These are phyloP conservation scores for Parafenestella ontariensis DNA, from an alignment of 2,329 filamentous ascomycete genomes.

Conservation along the genomic window DNA sequence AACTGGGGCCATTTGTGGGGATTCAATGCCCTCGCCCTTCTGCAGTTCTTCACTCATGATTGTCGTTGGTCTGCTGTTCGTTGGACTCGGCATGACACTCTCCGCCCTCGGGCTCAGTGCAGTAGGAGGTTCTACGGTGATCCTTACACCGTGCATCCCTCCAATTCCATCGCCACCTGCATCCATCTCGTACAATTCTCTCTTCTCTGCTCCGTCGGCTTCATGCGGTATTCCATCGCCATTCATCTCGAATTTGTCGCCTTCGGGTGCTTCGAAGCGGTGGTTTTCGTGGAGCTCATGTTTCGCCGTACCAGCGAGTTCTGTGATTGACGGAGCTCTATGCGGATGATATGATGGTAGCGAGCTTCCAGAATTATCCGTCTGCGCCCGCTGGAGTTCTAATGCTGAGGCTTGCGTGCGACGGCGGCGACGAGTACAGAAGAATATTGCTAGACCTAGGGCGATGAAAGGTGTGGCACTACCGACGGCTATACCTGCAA, in stretches of 20 bases:
- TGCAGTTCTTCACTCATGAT: neutral
- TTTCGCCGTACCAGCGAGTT: constrained; percentile 5
- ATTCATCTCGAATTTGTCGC: constrained; percentile 16
- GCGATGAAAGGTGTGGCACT: neutral
- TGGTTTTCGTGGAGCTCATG: constrained; percentile 14
- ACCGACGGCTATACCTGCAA: constrained; percentile 15
- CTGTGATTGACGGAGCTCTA: neutral
- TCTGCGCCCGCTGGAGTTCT: neutral
- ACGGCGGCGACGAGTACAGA: neutral
- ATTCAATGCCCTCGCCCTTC: neutral
- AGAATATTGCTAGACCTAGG: constrained; percentile 1
- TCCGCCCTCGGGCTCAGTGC: constrained; percentile 2
- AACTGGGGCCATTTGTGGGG: too few relatives aligned
- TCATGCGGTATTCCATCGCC: constrained; percentile 4
- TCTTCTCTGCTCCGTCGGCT: constrained; percentile 2
- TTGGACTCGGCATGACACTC: constrained; percentile 3
- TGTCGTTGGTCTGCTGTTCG: neutral
- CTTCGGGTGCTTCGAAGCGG: constrained; percentile 12
- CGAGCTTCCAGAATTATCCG: neutral
- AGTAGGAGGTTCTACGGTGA: constrained; percentile 8
- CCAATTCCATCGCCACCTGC: constrained; percentile 5
- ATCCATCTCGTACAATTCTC: constrained; percentile 15
- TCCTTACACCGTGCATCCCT: constrained; percentile 1
- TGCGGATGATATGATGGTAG: constrained; percentile 1
- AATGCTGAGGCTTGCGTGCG: too few relatives aligned